These are phyloP conservation scores for Yarrowia sp. DNA, from an alignment of 805 yeast species.

Conservation along the genomic window DNA sequence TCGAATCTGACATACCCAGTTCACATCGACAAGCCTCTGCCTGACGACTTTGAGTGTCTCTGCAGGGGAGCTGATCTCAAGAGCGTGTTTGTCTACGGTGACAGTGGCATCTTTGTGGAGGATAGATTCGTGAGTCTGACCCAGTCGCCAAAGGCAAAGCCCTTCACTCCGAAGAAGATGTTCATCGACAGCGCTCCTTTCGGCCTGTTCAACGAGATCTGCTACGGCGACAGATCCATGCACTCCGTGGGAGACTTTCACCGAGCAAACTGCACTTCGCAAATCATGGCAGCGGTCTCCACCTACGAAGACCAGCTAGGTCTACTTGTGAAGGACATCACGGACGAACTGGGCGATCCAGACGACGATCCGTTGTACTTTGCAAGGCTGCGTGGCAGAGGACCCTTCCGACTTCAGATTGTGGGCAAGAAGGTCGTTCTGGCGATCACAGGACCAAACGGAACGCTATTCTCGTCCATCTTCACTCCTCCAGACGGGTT, in stretches of 20 bases:
- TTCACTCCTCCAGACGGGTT: background rate
- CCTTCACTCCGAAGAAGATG: background rate
- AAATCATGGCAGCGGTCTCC: background rate
- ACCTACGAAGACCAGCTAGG: background rate
- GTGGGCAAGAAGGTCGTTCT: background rate
- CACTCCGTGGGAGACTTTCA: background rate
- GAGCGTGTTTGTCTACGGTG: background rate
- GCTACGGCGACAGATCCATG: background rate
- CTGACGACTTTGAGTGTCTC: background rate
- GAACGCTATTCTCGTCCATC: background rate
- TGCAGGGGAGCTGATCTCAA: background rate
- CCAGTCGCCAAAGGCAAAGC: background rate
- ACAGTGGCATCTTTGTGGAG: background rate
- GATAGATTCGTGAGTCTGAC: background rate
- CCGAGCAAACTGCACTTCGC: background rate
- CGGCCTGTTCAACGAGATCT: background rate
- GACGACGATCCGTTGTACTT: background rate
- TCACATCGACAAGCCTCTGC: background rate
- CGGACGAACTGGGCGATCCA: background rate
- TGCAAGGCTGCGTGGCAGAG: background rate
- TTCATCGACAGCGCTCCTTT: background rate
- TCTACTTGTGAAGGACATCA: background rate
- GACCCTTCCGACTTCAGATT: background rate
- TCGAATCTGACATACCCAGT: background rate
- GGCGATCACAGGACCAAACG: background rate